Evolutionary conservation across 176 grass and related monocot genomes (phyloP).

Genomic region (Rhynchospora breviuscula): DNA sequence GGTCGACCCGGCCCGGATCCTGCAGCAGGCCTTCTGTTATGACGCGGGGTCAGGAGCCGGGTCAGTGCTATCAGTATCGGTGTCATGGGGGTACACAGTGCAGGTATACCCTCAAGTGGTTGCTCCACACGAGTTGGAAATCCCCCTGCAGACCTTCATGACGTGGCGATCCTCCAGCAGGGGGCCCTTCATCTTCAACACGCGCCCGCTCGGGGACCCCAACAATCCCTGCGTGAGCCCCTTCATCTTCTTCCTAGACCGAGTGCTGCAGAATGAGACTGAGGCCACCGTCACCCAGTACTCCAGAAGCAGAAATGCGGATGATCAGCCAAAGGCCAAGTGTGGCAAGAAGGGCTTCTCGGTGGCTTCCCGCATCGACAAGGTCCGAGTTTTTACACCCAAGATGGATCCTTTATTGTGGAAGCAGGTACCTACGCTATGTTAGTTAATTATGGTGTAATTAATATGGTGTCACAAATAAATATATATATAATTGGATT

Average conservation of each 20-base stretch:
- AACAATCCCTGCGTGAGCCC: constrained; percentile 14
- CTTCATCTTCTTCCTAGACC: constrained; percentile 26
- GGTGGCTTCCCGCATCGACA: background rate
- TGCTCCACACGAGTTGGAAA: constrained; percentile 29
- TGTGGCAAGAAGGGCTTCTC: background rate
- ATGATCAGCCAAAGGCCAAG: background rate
- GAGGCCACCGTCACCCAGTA: constrained; percentile 21
- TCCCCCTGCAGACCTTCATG: constrained; percentile 32
- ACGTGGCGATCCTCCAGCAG: constrained; percentile 25
- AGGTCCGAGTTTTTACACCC: constrained; percentile 6
- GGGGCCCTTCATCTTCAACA: constrained; percentile 37
- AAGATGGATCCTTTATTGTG: constrained; percentile 19
- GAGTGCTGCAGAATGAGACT: constrained; percentile 1
- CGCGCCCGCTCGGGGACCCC: background rate
- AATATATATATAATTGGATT: background rate
- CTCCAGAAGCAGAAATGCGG: background rate
- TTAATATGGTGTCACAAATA: background rate
- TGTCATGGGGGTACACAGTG: constrained; percentile 37
- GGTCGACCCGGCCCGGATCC: constrained; percentile 20
- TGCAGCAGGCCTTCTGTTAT: constrained; percentile 43
- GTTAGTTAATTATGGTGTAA: too few species aligned
- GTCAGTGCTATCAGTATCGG: constrained; percentile 15
- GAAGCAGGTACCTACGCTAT: background rate
- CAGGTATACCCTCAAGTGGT: constrained; percentile 9
- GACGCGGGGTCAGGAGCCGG: background rate